Base-by-base conservation (phyloP, 257 asterid species). In the Solanum tarijense region DNA sequence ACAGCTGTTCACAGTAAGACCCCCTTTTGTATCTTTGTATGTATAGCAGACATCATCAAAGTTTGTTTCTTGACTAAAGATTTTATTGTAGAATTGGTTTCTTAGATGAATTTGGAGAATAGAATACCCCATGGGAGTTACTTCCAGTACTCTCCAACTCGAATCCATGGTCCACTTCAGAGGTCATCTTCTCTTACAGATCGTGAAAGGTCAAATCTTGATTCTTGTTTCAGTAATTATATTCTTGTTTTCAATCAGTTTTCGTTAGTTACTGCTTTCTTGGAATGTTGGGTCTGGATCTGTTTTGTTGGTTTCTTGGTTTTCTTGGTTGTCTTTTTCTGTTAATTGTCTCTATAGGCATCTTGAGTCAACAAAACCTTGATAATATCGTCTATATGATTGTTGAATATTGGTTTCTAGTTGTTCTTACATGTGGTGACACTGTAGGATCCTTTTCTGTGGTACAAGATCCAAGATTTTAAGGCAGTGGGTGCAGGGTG, bases 141-240 rank as follows among this genome's bases (percentile, higher is more conserved):
- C 94, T 95, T 94, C 75, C 96, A 93, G 92, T 93, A 91, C 87
- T 93, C 96, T 88, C 96, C 96, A n/a, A 88, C 92, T 72, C 90
- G 92, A 35, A 88, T 90, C 62, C 93, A 87, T 87, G 90, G 31
- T 86, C 83, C 96, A 74, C 91, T 95, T 86, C 98, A 91, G 88
- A 92, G 98, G 93, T 92, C 93, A 87, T 72, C 88, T 86, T 91
- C 96, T 38, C 88, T 95, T 86, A 86, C 94, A 91, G 96, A 94
- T 95, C 96, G 91, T 88, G 95, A 94, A 89, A 95, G 98, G 98
- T 91, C 18, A 86, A 88, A 76, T 35, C 84, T 83, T 9, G 66
- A 78, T 58, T 78, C 25, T 55, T 83, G 18, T 79, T 68, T 35
- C 23, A 20, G 39, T 20, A 3, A 12, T 20, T 68, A 7, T 84